A percentile compares a stretch with the other conserved stretches of the same genome.
phyloP scores from a whole-genome alignment of 176 grass and related monocot genomes.

The Calamus simplicifolius region DNA sequence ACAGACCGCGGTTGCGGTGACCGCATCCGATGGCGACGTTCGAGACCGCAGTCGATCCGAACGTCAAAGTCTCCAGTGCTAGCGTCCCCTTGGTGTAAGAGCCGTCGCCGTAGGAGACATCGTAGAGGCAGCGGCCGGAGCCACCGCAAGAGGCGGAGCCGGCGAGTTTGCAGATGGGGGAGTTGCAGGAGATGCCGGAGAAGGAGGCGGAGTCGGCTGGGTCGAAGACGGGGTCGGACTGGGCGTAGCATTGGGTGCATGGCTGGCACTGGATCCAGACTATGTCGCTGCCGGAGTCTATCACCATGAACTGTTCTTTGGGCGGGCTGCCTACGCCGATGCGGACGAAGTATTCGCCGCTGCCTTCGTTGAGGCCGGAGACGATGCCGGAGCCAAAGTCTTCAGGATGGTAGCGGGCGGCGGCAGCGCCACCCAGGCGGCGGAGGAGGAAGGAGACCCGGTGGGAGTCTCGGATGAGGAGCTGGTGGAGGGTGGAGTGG shows the following conservation, averaged over 20 bases:
- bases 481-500: constrained; percentile 28
- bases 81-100: constrained; percentile 68
- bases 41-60: constrained; percentile 36
- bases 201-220: constrained; percentile 65
- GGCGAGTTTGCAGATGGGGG: constrained; percentile 40
- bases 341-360: constrained; percentile 90
- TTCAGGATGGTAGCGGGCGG: constrained; percentile 13
- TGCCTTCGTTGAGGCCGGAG: constrained; percentile 64
- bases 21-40: constrained; percentile 84
- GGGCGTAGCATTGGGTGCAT: constrained; percentile 61
- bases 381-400: constrained; percentile 68
- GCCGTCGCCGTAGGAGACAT: constrained; percentile 70
- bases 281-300: constrained; percentile 96
- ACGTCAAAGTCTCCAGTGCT: constrained; percentile 76
- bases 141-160: constrained; percentile 20
- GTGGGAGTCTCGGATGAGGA: too few relatives aligned
- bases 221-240: constrained; percentile 87
- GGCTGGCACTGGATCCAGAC: constrained; percentile 90
- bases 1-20: constrained; percentile 76
- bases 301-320: constrained; percentile 67
- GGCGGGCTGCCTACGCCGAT: constrained; percentile 63
- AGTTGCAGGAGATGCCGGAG: constrained; percentile 43
- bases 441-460: constrained; percentile 13
- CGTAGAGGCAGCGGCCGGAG: constrained; percentile 34
- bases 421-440: constrained; percentile 7